Conservation (phyloP, 129 eudicot genomes). For the Tagetes erecta region DNA sequence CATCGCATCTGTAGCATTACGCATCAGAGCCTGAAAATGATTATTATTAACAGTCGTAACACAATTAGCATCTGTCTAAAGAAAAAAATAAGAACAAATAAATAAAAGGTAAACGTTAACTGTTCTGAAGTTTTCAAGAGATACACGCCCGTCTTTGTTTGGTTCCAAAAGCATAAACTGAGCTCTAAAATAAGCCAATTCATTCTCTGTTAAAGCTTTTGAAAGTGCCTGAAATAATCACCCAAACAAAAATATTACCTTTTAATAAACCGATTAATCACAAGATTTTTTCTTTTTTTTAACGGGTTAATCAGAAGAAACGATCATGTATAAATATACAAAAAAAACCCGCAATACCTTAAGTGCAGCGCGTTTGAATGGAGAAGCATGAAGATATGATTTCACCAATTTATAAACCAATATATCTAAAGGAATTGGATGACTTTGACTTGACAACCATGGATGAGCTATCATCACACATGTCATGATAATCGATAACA, state of each 20-base stretch:
- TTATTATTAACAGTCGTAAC: too few species aligned
- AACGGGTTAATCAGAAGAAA: too few species aligned
- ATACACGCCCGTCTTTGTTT: conserved; percentile 67
- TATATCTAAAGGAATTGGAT: conserved; percentile 76
- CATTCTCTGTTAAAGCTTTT: conserved; percentile 81
- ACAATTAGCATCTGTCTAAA: not conserved
- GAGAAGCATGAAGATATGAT: conserved; percentile 78
- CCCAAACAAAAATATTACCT: not conserved
- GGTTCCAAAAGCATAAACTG: conserved; percentile 87
- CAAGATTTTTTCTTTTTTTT: not conserved
- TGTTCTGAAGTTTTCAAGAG: conserved; percentile 82
- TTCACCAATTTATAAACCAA: conserved; percentile 75
- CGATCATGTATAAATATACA: not conserved
- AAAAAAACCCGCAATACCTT: conserved; percentile 40
- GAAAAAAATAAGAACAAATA: too few species aligned
- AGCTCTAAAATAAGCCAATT: conserved; percentile 72
- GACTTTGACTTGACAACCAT: conserved; percentile 73
- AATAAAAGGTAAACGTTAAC: conserved; percentile 19
- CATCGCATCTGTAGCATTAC: conserved; percentile 62
- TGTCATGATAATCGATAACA: not conserved
- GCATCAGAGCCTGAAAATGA: conserved; percentile 51
- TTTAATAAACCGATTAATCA: not conserved
- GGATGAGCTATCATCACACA: conserved; percentile 67
- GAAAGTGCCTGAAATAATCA: conserved; percentile 62
- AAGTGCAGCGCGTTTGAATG: conserved; percentile 81